Conservation (phyloP, 75 land plant genomes). For the Sequoiadendron giganteum region DNA sequence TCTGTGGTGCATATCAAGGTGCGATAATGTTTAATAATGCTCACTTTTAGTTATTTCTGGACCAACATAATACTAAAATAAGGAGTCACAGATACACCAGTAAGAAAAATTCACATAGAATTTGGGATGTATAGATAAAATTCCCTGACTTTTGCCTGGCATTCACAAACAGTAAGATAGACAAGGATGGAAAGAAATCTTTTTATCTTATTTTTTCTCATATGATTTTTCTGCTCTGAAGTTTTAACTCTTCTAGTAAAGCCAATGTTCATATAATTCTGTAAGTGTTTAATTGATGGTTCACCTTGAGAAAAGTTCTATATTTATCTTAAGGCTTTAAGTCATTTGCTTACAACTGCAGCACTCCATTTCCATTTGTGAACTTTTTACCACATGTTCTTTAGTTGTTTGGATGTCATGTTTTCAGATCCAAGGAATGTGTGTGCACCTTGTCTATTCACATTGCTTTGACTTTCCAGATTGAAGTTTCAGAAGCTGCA, state of each 20-base stretch:
- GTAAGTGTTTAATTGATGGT: not conserved
- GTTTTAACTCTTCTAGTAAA: not conserved
- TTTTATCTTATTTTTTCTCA: not conserved
- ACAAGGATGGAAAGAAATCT: not conserved
- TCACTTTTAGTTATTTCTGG: not conserved
- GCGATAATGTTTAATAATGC: not conserved
- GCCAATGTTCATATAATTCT: not conserved
- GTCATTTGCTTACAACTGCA: not conserved
- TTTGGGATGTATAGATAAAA: not conserved
- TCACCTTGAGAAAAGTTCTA: not conserved
- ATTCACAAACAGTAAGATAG: not conserved
- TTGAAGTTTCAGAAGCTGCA: not conserved
- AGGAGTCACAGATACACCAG: not conserved
- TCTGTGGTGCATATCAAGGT: conserved; percentile 98
- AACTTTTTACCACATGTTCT: not conserved
- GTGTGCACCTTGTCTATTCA: not conserved
- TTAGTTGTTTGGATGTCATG: not conserved
- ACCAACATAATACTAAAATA: not conserved
- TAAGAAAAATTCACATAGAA: not conserved
- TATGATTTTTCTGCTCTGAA: not conserved
- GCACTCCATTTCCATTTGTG: not conserved
- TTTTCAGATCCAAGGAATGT: not conserved
- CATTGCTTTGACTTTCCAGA: not conserved
- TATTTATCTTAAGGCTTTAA: not conserved
- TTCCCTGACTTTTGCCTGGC: not conserved